A percentile compares a stretch with the other conserved stretches of the same genome.
phyloP scores from a whole-genome alignment of 805 yeast species.

The Pichia membranifaciens region DNA sequence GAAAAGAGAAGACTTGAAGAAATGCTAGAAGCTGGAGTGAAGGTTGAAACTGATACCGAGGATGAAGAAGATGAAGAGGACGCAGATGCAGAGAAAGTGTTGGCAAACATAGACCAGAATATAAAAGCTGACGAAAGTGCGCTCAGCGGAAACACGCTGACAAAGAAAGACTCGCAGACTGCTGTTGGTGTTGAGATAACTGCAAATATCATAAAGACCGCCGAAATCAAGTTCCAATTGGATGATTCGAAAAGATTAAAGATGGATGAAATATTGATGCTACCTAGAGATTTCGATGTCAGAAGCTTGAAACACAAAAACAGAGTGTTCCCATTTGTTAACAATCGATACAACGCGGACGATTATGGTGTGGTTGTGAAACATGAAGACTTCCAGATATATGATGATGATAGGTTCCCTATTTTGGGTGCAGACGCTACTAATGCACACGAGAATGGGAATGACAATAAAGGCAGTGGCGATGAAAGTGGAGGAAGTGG shows the following conservation, averaged over 20 bases:
- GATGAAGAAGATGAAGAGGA: constrained; percentile 18
- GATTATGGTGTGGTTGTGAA: constrained; percentile 84
- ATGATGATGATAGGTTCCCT: constrained; percentile 38
- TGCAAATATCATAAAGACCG: constrained; percentile 18
- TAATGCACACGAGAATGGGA: constrained; percentile 9
- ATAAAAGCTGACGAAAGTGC: not conserved
- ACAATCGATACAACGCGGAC: constrained; percentile 57
- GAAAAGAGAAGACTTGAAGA: constrained; percentile 25
- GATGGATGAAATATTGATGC: constrained; percentile 34
- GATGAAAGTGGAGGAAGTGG: constrained; percentile 20
- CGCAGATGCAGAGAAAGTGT: constrained; percentile 22
- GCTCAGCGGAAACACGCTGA: not conserved
- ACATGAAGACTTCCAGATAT: constrained; percentile 53
- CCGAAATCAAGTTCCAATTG: constrained; percentile 15
- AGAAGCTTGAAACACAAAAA: constrained; percentile 42
- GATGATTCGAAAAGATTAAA: constrained; percentile 19
- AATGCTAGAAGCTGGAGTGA: constrained; percentile 29
- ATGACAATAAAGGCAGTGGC: constrained; percentile 18
- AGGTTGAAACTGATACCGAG: constrained; percentile 25
- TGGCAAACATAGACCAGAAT: not conserved
- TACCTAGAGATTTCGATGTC: constrained; percentile 53
- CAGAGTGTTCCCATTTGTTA: constrained; percentile 72
- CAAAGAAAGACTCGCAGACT: not conserved
- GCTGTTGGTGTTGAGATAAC: constrained; percentile 2
- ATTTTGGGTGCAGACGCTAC: constrained; percentile 18